Percentiles rank a stretch among this genome's conserved stretches.
Conservation (phyloP, 208 protist species). For the Wallacemonas sp. region DNA sequence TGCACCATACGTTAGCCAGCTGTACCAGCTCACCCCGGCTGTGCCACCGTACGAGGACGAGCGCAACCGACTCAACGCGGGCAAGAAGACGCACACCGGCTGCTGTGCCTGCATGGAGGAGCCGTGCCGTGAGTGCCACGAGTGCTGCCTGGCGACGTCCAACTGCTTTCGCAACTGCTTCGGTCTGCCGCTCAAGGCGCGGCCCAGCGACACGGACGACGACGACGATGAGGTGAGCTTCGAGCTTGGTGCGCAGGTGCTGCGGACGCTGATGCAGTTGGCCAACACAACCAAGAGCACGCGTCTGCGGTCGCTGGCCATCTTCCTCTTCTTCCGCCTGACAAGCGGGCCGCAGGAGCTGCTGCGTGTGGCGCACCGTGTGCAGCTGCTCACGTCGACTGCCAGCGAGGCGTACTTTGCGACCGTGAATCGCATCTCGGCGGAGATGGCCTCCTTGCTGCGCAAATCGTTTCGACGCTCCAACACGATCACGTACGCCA, state of each 20-base stretch:
- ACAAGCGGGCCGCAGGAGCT: conserved; percentile 43
- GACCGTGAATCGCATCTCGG: conserved; percentile 27
- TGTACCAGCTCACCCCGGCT: conserved; percentile 19
- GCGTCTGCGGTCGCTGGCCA: conserved; percentile 30
- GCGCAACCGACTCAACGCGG: background rate
- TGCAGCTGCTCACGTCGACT: conserved; percentile 50
- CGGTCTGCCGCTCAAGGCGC: background rate
- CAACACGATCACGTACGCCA: conserved; percentile 34
- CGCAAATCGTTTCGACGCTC: conserved; percentile 33
- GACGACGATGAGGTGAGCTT: conserved; percentile 10
- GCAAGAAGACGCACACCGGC: background rate
- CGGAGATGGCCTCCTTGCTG: conserved; percentile 20
- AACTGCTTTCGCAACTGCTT: background rate
- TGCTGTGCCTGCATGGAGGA: background rate
- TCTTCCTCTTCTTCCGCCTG: conserved; percentile 39
- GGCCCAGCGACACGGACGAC: background rate
- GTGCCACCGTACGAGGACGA: conserved; percentile 4
- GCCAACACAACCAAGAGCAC: conserved; percentile 29
- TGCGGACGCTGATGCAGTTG: conserved; percentile 33
- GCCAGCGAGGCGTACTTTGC: conserved; percentile 41
- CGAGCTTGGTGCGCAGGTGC: conserved; percentile 24
- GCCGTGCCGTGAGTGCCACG: background rate
- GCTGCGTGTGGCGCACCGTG: conserved; percentile 24
- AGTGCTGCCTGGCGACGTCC: conserved; percentile 10
- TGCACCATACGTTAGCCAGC: conserved; percentile 23